A percentile compares a stretch with the other conserved stretches of the same genome.
Conservation (phyloP, 257 asterid genomes). For the Solanum bulbocastanum region DNA sequence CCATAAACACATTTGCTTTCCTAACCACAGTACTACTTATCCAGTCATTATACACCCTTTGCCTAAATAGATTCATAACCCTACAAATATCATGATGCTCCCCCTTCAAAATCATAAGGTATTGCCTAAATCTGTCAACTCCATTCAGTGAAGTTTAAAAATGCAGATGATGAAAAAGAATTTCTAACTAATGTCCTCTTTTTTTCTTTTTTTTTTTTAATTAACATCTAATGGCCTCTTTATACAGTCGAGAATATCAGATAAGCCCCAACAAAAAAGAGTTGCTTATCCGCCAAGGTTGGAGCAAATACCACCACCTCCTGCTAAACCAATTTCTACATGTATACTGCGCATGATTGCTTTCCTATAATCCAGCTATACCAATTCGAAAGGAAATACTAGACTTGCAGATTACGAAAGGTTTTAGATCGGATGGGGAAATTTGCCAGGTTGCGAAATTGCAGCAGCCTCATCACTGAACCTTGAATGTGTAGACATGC, state of each 20-base stretch:
- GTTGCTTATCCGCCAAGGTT: constrained; percentile 13
- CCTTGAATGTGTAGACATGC: neutral
- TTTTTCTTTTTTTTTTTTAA: no score
- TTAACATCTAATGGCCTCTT: neutral
- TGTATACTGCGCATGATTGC: neutral
- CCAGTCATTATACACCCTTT: neutral
- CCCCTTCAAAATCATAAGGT: neutral
- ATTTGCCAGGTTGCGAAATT: neutral
- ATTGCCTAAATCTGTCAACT: neutral
- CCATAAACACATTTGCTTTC: neutral
- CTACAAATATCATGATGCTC: neutral
- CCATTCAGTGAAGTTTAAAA: neutral
- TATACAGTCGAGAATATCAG: constrained; percentile 7
- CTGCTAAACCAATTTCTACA: neutral
- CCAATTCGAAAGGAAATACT: neutral
- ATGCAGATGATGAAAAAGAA: neutral
- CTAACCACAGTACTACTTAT: neutral
- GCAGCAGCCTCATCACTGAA: neutral
- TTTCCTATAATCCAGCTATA: neutral
- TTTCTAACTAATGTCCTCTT: neutral
- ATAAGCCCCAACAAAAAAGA: constrained; percentile 18
- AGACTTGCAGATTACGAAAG: neutral
- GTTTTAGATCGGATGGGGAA: neutral
- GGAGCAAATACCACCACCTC: neutral
- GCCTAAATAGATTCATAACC: neutral